A percentile compares a stretch with the other conserved stretches of the same genome.
phyloP scores from a whole-genome alignment of 257 asterid species.

The Thymus quinquecostatus region DNA sequence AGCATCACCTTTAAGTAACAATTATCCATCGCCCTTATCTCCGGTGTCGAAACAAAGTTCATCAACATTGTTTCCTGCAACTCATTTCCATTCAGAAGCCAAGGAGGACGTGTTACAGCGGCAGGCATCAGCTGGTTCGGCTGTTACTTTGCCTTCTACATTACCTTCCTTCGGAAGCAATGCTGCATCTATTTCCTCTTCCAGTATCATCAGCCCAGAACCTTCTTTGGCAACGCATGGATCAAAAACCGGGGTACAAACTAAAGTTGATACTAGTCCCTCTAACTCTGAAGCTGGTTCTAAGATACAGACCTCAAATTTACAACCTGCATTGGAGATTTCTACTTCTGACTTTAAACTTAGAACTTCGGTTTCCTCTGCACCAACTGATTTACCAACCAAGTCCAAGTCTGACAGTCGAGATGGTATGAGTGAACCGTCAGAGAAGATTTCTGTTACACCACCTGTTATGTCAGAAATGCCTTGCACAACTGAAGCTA shows the following conservation, averaged over 20 bases:
- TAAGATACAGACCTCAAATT: slow-evolving; percentile 40
- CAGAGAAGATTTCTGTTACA: slow-evolving; percentile 37
- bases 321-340: slow-evolving; percentile 39
- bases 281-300: slow-evolving; percentile 39
- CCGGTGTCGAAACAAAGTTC: slow-evolving; percentile 44
- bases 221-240: slow-evolving; percentile 35
- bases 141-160: slow-evolving; percentile 39
- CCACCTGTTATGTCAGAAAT: slow-evolving; percentile 39
- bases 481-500: slow-evolving; percentile 38
- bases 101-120: slow-evolving; percentile 44
- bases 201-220: slow-evolving; percentile 34
- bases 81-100: slow-evolving; percentile 43
- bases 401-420: slow-evolving; percentile 42
- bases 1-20: slow-evolving; percentile 37
- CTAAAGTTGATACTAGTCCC: slow-evolving; percentile 37
- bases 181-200: slow-evolving; percentile 38
- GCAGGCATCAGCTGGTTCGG: slow-evolving; percentile 40
- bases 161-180: slow-evolving; percentile 37
- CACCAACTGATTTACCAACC: slow-evolving; percentile 35
- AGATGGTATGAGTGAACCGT: slow-evolving; percentile 37
- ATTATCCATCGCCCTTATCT: slow-evolving; percentile 42
- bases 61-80: slow-evolving; percentile 38
- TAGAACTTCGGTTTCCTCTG: slow-evolving; percentile 38
- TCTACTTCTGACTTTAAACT: slow-evolving; percentile 36
- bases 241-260: slow-evolving; percentile 38